Base-by-base conservation (phyloP, 2,329 filamentous ascomycete species). In the Nothophaeocryptopus gaeumannii region DNA sequence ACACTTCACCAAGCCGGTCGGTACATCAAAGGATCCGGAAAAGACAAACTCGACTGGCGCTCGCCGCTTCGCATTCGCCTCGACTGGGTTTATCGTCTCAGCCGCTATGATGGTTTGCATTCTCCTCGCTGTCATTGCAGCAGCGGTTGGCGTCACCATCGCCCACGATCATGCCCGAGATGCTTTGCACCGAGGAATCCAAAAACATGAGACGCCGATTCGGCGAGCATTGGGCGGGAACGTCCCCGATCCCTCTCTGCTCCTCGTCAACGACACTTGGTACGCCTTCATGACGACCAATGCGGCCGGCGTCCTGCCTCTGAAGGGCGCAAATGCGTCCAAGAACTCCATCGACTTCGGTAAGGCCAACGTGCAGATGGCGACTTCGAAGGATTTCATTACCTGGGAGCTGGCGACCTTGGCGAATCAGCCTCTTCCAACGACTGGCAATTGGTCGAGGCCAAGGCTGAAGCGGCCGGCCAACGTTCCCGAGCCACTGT, bases 211-310 rank as follows among this genome's bases (percentile, higher is more conserved):
- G 20, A 26, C 20, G 20, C 59, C 57, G 5, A 52, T 64, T 38
- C 47, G 52, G 34, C 39, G 49, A n/a, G 63, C 62, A 12, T 51
- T 69, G 20, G 36, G 49, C 3, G 58, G 56, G 14, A 70, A 72
- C 56, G 72, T 72, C 41, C 64, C 70, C 1, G 70, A 73, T 56
- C 70, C 70, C 2, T 50, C 62, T 8, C 54, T 72, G 11, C 56
- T 63, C 30, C 53, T 61, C 32, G 52, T 61, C 20, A 60, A 66
- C 14, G 63, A 63, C 14, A 65, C 60, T 0, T 72, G 65, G 64
- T 71, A 70, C 41, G 68, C 70, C 2, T 71, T 63, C 45, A 70
- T 62, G 0, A 72, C 70, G 13, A 70, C 66, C 50, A 65, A 66
- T 43, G 65, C 63, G 2, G 63, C 66, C 7, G 63, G 64, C 5